Evolutionary conservation across 495 filamentous ascomycete genomes (phyloP).

Genomic region (Amorphotheca resinae): DNA sequence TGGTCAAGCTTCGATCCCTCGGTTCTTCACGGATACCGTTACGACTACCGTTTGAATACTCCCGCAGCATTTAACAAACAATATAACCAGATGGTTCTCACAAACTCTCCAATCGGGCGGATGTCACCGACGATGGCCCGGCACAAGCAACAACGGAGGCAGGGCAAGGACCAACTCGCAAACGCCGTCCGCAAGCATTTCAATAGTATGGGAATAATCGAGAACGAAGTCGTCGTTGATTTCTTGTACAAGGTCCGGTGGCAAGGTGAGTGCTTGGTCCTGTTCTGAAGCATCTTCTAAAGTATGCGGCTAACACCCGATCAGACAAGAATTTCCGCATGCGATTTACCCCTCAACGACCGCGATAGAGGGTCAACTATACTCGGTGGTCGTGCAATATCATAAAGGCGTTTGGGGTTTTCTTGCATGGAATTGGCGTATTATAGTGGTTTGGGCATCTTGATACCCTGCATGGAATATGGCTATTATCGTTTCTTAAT

Average conservation of each 20-base stretch:
- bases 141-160: conserved; percentile 45
- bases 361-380: conserved; percentile 13
- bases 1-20: conserved; percentile 63
- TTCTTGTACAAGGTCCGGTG: conserved; percentile 71
- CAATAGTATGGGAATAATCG: conserved; percentile 69
- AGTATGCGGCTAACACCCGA: background rate
- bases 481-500: too few relatives aligned
- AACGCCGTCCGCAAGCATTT: conserved; percentile 79
- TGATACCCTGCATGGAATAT: background rate
- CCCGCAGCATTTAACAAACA: conserved; percentile 58
- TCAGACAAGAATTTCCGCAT: conserved; percentile 35
- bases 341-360: conserved; percentile 29
- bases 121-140: conserved; percentile 62
- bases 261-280: conserved; percentile 36
- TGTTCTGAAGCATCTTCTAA: background rate
- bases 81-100: conserved; percentile 60
- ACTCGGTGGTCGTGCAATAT: background rate
- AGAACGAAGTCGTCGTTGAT: conserved; percentile 79
- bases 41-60: conserved; percentile 55
- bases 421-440: background rate
- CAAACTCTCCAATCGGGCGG: conserved; percentile 55
- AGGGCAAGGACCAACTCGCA: conserved; percentile 70
- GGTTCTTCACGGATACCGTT: conserved; percentile 69
- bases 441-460: background rate
- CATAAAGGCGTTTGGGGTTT: conserved; percentile 1